Base-by-base conservation (phyloP, 2,329 filamentous ascomycete species). In the Sporothrix pallida region DNA sequence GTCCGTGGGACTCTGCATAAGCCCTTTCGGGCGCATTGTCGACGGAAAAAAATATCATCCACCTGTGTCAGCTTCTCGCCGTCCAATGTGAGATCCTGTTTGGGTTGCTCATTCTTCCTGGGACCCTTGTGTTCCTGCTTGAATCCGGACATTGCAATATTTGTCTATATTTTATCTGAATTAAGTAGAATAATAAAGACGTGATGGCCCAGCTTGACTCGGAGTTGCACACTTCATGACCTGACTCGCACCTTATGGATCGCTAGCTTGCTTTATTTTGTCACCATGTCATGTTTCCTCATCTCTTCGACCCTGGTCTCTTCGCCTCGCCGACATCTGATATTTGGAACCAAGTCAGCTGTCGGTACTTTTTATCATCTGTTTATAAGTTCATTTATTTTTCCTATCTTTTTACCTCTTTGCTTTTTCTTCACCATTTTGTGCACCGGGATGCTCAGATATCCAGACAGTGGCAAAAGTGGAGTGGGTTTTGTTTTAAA, bases 61-160 rank as follows among this genome's bases (percentile, higher is more conserved):
- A 63, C 60, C 60, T 20, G 60, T 63, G 37, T 20, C 37, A 46
- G 31, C 37, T 9, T 44, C 37, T 63, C 37, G 8, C 60, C 31
- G 15, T 63, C 60, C 15, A 8, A 46, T 63, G 37, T 63, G 37
- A 20, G 8, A 9, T 46, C 31, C 31, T 37, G 31, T 37, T 37
- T 37, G 31, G 31, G 31, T 63, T 44, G 15, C 37, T 10, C 17
- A 20, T 20, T 2, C 3, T 37, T 20, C 37, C 37, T 13, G 37
- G 60, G 13, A 42, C 31, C 31, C 31, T 37, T 37, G 5, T 7
- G 52, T 17, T 65, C 8, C 5, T 72, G 58, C 37, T 10, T 31
- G 46, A 17, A 3, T 17, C 42, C 68, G 68, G 72, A 74, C 60
- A 74, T 74, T 74, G 17, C 60, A 71, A 37, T 37, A 74, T 5